Percentiles rank a stretch among this genome's conserved stretches.
Evolutionary conservation across 225 moss, liverwort and hornwort species (phyloP).

Genomic region (Ulota crispa): DNA sequence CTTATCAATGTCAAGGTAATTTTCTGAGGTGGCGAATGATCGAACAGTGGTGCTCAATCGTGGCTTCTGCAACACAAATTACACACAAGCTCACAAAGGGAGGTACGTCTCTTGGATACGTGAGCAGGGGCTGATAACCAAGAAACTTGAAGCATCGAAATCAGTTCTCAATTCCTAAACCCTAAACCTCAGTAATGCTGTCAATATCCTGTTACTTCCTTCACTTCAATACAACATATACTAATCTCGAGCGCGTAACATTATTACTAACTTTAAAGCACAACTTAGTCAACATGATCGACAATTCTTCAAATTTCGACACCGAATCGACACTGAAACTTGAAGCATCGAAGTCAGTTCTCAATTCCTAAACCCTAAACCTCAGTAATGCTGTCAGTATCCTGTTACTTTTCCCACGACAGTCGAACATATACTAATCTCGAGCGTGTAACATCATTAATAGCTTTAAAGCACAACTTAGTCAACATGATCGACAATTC

Average conservation of each 20-base stretch:
- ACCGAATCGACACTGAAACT: neutral
- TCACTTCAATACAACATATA: neutral
- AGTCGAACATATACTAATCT: too few species aligned
- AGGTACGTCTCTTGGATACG: neutral
- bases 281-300: conserved; percentile 1
- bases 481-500: neutral
- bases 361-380: too few species aligned
- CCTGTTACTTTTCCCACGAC: too few species aligned
- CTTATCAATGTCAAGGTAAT: conserved; percentile 46
- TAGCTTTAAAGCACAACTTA: neutral
- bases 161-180: conserved; percentile 12
- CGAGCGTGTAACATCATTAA: neutral
- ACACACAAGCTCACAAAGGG: neutral
- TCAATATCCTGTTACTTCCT: neutral
- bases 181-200: conserved; percentile 27
- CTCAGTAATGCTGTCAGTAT: too few species aligned
- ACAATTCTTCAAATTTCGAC: neutral
- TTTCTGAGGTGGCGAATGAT: conserved; percentile 42
- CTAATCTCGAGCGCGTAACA: neutral
- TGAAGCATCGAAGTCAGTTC: too few species aligned
- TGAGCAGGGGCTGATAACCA: neutral
- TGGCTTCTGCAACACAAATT: conserved; percentile 45
- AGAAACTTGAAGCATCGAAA: neutral
- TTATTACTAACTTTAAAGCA: neutral
- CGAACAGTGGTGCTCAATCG: conserved; percentile 59